These are phyloP conservation scores for Termitomyces sp. DNA, from an alignment of 768 basidiomycete species.

Conservation along the genomic window DNA sequence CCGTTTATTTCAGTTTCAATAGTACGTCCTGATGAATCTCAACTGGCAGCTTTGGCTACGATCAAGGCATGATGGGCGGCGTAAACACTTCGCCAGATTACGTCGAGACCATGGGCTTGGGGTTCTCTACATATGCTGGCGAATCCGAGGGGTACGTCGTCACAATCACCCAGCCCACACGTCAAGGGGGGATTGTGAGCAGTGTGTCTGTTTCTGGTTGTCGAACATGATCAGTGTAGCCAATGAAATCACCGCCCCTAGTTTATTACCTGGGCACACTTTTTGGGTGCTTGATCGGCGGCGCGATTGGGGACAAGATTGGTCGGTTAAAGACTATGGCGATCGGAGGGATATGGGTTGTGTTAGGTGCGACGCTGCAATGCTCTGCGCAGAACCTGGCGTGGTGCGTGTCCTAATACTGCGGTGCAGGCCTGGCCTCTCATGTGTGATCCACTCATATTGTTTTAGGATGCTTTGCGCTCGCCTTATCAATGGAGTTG, in stretches of 20 bases:
- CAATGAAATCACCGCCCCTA: neutral
- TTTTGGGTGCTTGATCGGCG: conserved; percentile 36
- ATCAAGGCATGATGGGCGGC: conserved; percentile 46
- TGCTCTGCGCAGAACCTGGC: conserved; percentile 38
- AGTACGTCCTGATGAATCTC: no score
- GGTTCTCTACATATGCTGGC: conserved; percentile 36
- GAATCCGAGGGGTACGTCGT: conserved; percentile 38
- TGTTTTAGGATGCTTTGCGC: conserved; percentile 43
- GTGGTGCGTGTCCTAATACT: conserved; percentile 27
- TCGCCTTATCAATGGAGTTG: conserved; percentile 40
- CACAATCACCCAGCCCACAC: conserved; percentile 38
- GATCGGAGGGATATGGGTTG: conserved; percentile 36
- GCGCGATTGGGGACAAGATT: conserved; percentile 36
- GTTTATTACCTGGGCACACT: conserved; percentile 43
- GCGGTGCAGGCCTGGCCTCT: neutral
- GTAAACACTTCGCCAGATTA: conserved; percentile 45
- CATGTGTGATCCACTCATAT: neutral
- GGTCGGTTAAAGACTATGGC: conserved; percentile 38
- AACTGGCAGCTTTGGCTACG: conserved; percentile 38
- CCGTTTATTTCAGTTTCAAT: no score
- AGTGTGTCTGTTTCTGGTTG: conserved; percentile 19
- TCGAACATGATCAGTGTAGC: neutral
- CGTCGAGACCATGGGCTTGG: conserved; percentile 36
- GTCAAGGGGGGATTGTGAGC: conserved; percentile 43
- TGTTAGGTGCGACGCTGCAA: conserved; percentile 38